phyloP scores from a whole-genome alignment of 345 rosid species.

The Xanthoceras sorbifolium region DNA sequence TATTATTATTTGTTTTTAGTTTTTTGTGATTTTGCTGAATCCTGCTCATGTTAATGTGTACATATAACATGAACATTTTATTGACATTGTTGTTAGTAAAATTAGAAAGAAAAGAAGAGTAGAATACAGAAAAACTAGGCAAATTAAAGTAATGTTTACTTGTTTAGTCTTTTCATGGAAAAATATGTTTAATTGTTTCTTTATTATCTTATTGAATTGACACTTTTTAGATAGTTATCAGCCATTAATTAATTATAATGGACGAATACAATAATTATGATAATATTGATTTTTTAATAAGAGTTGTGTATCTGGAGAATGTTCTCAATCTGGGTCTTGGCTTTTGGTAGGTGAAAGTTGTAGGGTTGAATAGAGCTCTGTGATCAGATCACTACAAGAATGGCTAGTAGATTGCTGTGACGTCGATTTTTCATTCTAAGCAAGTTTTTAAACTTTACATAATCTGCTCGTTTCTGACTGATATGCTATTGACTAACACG shows the following conservation, averaged over 20 bases:
- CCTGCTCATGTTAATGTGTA: background rate
- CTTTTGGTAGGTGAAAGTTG: background rate
- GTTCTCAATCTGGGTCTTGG: conserved; percentile 14
- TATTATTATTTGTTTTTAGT: too few relatives aligned
- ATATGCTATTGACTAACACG: background rate
- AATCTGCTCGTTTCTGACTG: background rate
- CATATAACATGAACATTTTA: too few relatives aligned
- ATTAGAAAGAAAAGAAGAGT: background rate
- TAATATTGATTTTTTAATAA: background rate
- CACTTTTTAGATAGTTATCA: too few relatives aligned
- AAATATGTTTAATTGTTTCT: background rate
- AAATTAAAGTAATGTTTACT: background rate
- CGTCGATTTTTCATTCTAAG: background rate
- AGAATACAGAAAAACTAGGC: background rate
- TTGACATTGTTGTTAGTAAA: background rate
- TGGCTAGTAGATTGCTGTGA: background rate
- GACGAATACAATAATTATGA: background rate
- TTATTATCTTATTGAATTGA: too few relatives aligned
- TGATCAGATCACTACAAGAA: background rate
- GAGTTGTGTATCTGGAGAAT: background rate
- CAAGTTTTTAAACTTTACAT: background rate
- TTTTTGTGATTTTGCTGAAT: background rate
- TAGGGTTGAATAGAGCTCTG: background rate
- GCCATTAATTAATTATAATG: background rate
- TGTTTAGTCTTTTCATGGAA: background rate